These are phyloP conservation scores for Extremus antarcticus DNA, from an alignment of 495 filamentous ascomycete genomes.

Conservation along the genomic window DNA sequence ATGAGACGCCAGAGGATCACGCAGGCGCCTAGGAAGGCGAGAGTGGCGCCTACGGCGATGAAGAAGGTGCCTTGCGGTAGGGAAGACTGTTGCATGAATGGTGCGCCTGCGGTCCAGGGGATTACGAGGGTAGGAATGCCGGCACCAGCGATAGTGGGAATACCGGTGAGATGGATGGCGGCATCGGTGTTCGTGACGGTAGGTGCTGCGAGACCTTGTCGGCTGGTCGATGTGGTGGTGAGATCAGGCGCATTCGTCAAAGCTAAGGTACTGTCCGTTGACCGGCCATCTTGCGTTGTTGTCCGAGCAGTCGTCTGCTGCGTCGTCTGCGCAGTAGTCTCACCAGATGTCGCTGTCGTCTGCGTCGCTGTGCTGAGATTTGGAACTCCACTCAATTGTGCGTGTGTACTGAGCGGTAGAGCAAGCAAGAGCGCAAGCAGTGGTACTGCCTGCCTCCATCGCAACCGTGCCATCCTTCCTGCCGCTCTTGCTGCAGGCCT, in stretches of 20 bases:
- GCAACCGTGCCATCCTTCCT: neutral
- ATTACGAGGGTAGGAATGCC: constrained; percentile 52
- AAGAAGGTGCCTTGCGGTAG: constrained; percentile 93
- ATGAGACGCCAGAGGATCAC: constrained; percentile 81
- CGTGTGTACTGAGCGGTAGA: neutral
- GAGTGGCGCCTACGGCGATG: constrained; percentile 79
- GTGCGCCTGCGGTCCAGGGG: constrained; percentile 72
- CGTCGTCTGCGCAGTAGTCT: neutral
- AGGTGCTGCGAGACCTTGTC: neutral
- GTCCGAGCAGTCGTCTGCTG: neutral
- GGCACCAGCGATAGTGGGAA: constrained; percentile 39
- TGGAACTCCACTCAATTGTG: constrained; percentile 7
- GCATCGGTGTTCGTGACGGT: constrained; percentile 9
- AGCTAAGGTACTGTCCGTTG: neutral
- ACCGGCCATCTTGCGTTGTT: neutral
- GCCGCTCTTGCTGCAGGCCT: neutral
- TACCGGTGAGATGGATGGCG: constrained; percentile 19
- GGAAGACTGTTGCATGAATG: constrained; percentile 89
- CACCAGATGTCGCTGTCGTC: neutral
- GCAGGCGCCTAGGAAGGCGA: constrained; percentile 68
- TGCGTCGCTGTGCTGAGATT: constrained; percentile 5
- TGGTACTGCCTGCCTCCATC: too few species aligned
- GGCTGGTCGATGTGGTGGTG: neutral
- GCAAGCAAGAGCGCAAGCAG: neutral
- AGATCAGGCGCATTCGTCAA: neutral